These are phyloP conservation scores for Penicillium argentinense DNA, from an alignment of 495 filamentous ascomycete genomes.

Conservation along the genomic window DNA sequence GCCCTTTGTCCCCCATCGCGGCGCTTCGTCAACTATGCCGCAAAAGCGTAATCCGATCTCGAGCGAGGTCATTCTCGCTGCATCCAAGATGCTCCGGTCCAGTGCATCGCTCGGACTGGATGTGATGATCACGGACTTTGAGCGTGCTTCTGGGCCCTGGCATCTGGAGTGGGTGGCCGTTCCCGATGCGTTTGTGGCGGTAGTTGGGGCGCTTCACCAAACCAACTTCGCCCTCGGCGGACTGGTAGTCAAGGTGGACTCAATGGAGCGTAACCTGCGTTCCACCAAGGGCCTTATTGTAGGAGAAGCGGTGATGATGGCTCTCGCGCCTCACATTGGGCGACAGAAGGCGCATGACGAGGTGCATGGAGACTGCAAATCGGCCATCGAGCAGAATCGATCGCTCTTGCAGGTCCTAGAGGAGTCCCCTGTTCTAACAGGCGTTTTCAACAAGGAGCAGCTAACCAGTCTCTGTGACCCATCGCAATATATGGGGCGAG, in stretches of 20 bases:
- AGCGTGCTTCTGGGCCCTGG: conserved; percentile 49
- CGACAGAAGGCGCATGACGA: conserved; percentile 47
- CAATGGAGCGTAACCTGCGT: conserved; percentile 43
- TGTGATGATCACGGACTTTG: conserved; percentile 49
- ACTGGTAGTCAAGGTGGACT: conserved; percentile 39
- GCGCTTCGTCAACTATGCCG: conserved; percentile 51
- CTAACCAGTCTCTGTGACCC: conserved; percentile 41
- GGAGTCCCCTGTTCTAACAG: conserved; percentile 20
- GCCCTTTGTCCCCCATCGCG: conserved; percentile 49
- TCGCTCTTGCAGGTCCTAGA: conserved; percentile 35
- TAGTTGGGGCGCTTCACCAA: conserved; percentile 42
- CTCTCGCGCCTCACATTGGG: conserved; percentile 40
- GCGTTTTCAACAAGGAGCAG: conserved; percentile 22
- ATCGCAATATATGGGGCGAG: conserved; percentile 41
- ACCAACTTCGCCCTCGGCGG: conserved; percentile 41
- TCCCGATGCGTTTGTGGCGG: conserved; percentile 45
- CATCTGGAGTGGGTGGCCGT: conserved; percentile 50
- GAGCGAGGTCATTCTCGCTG: conserved; percentile 47
- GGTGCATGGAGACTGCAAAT: conserved; percentile 47
- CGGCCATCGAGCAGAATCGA: conserved; percentile 37
- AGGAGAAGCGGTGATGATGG: conserved; percentile 55
- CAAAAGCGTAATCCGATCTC: conserved; percentile 54
- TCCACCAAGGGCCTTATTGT: conserved; percentile 46
- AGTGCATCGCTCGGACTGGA: conserved; percentile 42
- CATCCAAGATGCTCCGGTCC: conserved; percentile 44